Percentiles rank a stretch among this genome's conserved stretches.
phyloP scores from a whole-genome alignment of 1,139 yeast genomes.

The Saccharomyces hybrid region DNA sequence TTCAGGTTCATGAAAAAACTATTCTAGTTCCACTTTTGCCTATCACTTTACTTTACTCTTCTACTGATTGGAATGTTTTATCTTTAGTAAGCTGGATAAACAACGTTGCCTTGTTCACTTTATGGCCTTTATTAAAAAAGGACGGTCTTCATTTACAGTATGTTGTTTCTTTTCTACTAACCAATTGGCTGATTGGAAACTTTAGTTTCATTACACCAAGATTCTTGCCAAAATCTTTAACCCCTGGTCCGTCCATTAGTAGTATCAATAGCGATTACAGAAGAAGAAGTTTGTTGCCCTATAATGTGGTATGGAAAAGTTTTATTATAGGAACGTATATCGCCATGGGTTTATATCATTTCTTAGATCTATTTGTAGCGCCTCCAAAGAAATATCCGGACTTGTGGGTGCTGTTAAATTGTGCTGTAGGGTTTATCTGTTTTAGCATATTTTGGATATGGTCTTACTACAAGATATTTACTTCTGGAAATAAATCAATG shows the following conservation, averaged over 20 bases:
- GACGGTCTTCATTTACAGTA: constrained; percentile 74
- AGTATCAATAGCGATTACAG: constrained; percentile 28
- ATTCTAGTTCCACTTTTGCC: constrained; percentile 85
- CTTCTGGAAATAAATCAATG: constrained; percentile 26
- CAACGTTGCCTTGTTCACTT: constrained; percentile 73
- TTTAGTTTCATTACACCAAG: constrained; percentile 38
- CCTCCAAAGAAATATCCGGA: constrained; percentile 72
- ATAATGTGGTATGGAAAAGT: constrained; percentile 46
- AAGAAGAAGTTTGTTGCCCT: constrained; percentile 45
- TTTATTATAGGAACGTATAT: constrained; percentile 54
- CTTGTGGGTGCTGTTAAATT: constrained; percentile 73
- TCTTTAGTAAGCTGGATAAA: constrained; percentile 81
- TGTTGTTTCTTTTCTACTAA: constrained; percentile 48
- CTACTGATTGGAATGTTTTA: constrained; percentile 50
- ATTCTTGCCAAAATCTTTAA: constrained; percentile 36
- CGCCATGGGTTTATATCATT: constrained; percentile 45
- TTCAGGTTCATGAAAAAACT: constrained; percentile 93
- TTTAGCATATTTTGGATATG: constrained; percentile 74
- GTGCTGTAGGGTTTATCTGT: constrained; percentile 65
- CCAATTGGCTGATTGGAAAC: constrained; percentile 81
- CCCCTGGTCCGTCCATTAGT: constrained; percentile 39
- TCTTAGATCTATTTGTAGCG: constrained; percentile 41
- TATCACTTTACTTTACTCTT: constrained; percentile 57
- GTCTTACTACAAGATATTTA: constrained; percentile 49
- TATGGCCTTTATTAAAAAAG: constrained; percentile 77